Percentiles rank a stretch among this genome's conserved stretches.
These are phyloP conservation scores for Diplosphaera chodatii DNA, from an alignment of 139 green algal genomes.

Conservation along the genomic window DNA sequence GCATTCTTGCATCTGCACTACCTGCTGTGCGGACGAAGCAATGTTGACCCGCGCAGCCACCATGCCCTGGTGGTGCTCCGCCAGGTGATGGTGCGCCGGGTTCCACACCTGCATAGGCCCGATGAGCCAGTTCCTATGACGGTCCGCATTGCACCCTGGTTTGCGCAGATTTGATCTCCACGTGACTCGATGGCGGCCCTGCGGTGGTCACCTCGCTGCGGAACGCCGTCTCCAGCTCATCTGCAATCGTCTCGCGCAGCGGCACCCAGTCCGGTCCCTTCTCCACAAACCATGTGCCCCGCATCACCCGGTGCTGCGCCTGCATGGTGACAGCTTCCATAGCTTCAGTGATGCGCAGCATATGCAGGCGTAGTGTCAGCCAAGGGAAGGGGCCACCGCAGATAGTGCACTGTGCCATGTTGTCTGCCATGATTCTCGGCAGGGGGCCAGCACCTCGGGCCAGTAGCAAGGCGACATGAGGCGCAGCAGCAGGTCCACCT, in stretches of 20 bases:
- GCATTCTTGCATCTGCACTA: too few relatives aligned
- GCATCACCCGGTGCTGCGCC: constrained; percentile 32
- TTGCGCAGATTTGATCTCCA: too few relatives aligned
- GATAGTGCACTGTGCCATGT: too few relatives aligned
- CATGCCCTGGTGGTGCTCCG: constrained; percentile 12
- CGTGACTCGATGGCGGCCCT: too few relatives aligned
- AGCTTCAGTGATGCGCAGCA: too few relatives aligned
- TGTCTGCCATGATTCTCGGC: too few relatives aligned
- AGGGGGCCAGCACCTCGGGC: constrained; percentile 19
- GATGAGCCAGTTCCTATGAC: too few relatives aligned
- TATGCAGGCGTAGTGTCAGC: too few relatives aligned
- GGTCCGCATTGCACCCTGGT: too few relatives aligned
- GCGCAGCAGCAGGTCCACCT: constrained; percentile 43
- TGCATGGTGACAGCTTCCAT: neutral
- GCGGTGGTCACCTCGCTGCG: constrained; percentile 12
- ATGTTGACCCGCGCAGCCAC: constrained; percentile 38
- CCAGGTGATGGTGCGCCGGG: constrained; percentile 1
- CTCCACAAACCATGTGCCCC: constrained; percentile 54
- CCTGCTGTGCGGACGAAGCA: constrained; percentile 8
- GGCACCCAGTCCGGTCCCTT: constrained; percentile 45
- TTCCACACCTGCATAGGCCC: constrained; percentile 19
- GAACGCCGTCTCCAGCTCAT: constrained; percentile 52
- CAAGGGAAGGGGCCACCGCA: too few relatives aligned
- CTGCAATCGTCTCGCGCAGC: constrained; percentile 36
- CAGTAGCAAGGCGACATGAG: constrained; percentile 40